Percentiles rank a stretch among this genome's conserved stretches.
phyloP scores from a whole-genome alignment of 2,329 filamentous ascomycete genomes.

The Colletotrichum coccodes region DNA sequence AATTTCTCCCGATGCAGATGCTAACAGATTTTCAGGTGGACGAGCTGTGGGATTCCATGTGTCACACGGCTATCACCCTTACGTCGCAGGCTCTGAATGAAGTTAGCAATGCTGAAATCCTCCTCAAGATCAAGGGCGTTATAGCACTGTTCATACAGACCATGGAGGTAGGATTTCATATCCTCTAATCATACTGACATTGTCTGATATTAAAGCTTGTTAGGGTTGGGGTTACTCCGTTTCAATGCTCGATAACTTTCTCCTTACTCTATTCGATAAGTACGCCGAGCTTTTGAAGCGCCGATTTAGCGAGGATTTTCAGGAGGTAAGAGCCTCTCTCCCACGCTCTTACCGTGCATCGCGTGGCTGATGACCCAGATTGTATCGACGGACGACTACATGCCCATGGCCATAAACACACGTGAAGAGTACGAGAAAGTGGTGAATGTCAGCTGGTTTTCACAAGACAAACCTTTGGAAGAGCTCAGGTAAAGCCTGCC shows the following conservation, averaged over 20 bases:
- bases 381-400: slow-evolving; percentile 95
- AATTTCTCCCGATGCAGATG: background rate
- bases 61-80: slow-evolving; percentile 83
- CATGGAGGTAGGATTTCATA: slow-evolving; percentile 77
- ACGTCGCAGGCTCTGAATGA: slow-evolving; percentile 82
- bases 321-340: slow-evolving; percentile 70
- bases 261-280: slow-evolving; percentile 91
- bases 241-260: slow-evolving; percentile 80
- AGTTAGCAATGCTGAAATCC: slow-evolving; percentile 87
- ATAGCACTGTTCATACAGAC: slow-evolving; percentile 96
- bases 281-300: slow-evolving; percentile 92
- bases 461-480: slow-evolving; percentile 79
- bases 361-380: slow-evolving; percentile 55
- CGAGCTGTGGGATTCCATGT: slow-evolving; percentile 98
- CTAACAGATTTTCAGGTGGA: slow-evolving; percentile 73
- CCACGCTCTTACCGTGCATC: background rate
- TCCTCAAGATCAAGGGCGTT: slow-evolving; percentile 95
- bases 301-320: slow-evolving; percentile 94
- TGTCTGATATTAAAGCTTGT: slow-evolving; percentile 27
- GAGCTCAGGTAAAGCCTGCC: slow-evolving; percentile 72
- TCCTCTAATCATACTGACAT: background rate
- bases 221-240: slow-evolving; percentile 93
- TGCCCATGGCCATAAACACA: slow-evolving; percentile 97
- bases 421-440: slow-evolving; percentile 95
- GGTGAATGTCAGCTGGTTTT: slow-evolving; percentile 95